These are phyloP conservation scores for Leccinum subtestaceum DNA, from an alignment of 768 basidiomycete genomes.

Conservation along the genomic window DNA sequence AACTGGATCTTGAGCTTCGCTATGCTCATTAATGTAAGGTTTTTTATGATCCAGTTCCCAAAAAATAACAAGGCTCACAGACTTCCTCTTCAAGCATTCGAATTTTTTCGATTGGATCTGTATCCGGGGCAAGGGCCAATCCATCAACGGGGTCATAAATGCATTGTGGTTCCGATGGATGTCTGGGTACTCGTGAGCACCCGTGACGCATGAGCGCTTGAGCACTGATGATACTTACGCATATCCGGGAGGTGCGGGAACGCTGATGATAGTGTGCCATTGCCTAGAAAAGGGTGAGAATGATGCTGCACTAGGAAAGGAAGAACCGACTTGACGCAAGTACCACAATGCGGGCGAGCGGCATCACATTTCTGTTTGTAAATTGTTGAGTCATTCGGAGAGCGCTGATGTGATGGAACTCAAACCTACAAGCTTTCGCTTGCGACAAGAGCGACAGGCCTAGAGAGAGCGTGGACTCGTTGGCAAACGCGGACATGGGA, in stretches of 20 bases:
- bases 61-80: slow-evolving; percentile 39
- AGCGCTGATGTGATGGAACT: neutral
- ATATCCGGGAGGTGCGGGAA: slow-evolving; percentile 83
- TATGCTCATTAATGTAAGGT: slow-evolving; percentile 27
- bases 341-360: slow-evolving; percentile 78
- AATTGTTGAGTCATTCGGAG: slow-evolving; percentile 6
- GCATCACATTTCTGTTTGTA: slow-evolving; percentile 79
- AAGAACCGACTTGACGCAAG: slow-evolving; percentile 73
- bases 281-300: slow-evolving; percentile 45
- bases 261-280: slow-evolving; percentile 79
- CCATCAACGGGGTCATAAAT: slow-evolving; percentile 87
- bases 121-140: slow-evolving; percentile 69
- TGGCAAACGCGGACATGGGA: slow-evolving; percentile 5
- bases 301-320: neutral
- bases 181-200: slow-evolving; percentile 41
- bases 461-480: slow-evolving; percentile 25
- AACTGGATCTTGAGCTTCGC: slow-evolving; percentile 64
- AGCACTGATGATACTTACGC: slow-evolving; percentile 48
- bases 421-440: slow-evolving; percentile 71
- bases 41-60: slow-evolving; percentile 1
- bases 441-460: slow-evolving; percentile 83
- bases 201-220: neutral
- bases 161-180: slow-evolving; percentile 84
- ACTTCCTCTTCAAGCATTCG: slow-evolving; percentile 75
- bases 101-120: slow-evolving; percentile 78